Evolutionary conservation across 2,329 filamentous ascomycete genomes (phyloP).

Genomic region (Fusarium compactum): DNA sequence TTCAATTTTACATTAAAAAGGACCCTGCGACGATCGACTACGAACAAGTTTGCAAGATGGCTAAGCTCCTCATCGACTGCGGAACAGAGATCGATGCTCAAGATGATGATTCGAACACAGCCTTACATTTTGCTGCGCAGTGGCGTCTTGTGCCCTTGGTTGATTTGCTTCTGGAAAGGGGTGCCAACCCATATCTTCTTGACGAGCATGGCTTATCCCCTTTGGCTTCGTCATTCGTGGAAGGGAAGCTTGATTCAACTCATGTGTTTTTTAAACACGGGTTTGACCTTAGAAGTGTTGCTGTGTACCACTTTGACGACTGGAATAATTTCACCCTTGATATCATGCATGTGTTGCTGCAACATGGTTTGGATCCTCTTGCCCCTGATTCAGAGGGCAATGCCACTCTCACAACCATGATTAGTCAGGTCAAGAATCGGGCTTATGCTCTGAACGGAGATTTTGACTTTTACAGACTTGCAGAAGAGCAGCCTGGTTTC

Average conservation of each 20-base stretch:
- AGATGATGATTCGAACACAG: slow-evolving; percentile 19
- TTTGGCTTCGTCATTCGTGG: slow-evolving; percentile 12
- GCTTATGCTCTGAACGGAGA: slow-evolving; percentile 28
- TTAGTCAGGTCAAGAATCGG: background rate
- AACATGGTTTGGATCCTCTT: slow-evolving; percentile 32
- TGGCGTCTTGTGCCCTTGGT: background rate
- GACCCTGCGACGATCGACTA: background rate
- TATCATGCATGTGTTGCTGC: slow-evolving; percentile 9
- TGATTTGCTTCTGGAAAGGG: slow-evolving; percentile 27
- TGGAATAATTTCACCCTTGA: background rate
- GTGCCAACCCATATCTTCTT: slow-evolving; percentile 35
- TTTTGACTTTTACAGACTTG: slow-evolving; percentile 38
- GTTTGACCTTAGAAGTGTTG: slow-evolving; percentile 16
- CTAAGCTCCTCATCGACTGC: slow-evolving; percentile 17
- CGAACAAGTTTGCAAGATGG: slow-evolving; percentile 11
- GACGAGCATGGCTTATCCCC: slow-evolving; percentile 18
- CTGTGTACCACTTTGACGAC: background rate
- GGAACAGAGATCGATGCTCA: slow-evolving; percentile 37
- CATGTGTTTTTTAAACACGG: slow-evolving; percentile 28
- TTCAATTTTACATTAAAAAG: background rate
- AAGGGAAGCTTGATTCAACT: background rate
- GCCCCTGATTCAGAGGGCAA: background rate
- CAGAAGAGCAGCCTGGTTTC: slow-evolving; percentile 27
- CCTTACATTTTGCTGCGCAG: slow-evolving; percentile 27
- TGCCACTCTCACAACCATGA: slow-evolving; percentile 13